Evolutionary conservation across 176 grass and related monocot species (phyloP).

Genomic region (Carex cristatella): DNA sequence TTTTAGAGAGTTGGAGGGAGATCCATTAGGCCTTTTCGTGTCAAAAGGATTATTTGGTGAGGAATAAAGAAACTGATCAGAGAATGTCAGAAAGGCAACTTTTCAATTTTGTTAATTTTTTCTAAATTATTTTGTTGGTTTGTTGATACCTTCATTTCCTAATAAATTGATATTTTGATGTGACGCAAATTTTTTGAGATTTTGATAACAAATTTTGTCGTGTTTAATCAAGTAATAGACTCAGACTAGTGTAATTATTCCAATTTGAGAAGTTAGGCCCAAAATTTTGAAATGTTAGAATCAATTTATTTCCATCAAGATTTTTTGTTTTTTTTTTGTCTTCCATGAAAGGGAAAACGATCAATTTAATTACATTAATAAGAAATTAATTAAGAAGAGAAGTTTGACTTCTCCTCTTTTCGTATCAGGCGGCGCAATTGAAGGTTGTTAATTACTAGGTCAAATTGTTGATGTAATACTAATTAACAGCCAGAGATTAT

Average conservation of each 20-base stretch:
- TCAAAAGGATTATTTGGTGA: constrained; percentile 19
- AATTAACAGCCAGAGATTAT: background rate
- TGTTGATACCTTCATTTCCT: constrained; percentile 14
- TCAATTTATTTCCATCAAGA: background rate
- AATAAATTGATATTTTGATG: constrained; percentile 9
- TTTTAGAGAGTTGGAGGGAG: constrained; percentile 21
- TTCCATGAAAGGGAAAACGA: background rate
- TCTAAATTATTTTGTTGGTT: constrained; percentile 18
- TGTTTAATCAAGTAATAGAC: background rate
- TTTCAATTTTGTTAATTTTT: constrained; percentile 17
- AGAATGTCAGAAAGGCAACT: background rate
- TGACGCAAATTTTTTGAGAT: constrained; percentile 2
- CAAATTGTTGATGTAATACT: background rate
- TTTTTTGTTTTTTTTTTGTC: background rate
- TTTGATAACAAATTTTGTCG: background rate
- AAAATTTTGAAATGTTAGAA: background rate
- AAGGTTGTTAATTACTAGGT: background rate
- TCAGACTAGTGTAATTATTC: background rate
- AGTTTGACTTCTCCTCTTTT: background rate
- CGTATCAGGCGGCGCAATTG: background rate
- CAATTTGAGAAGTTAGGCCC: background rate
- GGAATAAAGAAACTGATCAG: constrained; percentile 4
- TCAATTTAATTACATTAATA: background rate
- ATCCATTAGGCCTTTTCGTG: constrained; percentile 9
- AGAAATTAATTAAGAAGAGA: background rate